Conservation (phyloP, 2,329 filamentous ascomycete genomes). For the Myriangium duriaei region DNA sequence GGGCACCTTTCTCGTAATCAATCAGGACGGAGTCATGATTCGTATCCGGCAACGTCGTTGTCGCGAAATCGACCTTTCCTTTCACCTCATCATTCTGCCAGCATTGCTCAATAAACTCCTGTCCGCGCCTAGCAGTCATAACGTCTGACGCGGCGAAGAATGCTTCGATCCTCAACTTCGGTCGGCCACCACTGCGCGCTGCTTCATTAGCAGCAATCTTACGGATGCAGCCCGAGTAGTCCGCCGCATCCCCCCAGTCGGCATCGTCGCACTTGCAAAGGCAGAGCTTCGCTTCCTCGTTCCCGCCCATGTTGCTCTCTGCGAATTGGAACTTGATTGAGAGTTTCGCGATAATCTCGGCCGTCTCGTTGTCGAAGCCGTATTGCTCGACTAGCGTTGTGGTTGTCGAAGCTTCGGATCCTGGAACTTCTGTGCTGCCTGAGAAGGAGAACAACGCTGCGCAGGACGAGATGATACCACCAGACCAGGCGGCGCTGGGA, state of each 20-base stretch:
- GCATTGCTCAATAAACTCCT: slow-evolving; percentile 31
- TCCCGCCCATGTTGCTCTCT: slow-evolving; percentile 23
- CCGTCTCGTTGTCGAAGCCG: slow-evolving; percentile 17
- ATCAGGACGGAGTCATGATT: slow-evolving; percentile 27
- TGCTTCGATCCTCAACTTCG: slow-evolving; percentile 20
- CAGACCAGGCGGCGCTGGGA: slow-evolving; percentile 21
- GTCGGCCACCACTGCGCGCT: not conserved
- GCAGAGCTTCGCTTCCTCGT: slow-evolving; percentile 28
- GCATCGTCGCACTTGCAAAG: slow-evolving; percentile 21
- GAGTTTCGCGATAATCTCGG: slow-evolving; percentile 14
- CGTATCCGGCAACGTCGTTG: slow-evolving; percentile 19
- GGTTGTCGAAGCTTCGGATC: slow-evolving; percentile 5
- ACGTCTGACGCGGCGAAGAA: slow-evolving; percentile 30
- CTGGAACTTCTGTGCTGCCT: not conserved
- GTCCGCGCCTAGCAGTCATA: slow-evolving; percentile 31
- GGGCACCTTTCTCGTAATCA: slow-evolving; percentile 4
- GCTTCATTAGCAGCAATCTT: slow-evolving; percentile 11
- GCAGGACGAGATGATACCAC: slow-evolving; percentile 17
- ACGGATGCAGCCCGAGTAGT: slow-evolving; percentile 22
- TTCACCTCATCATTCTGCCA: slow-evolving; percentile 23
- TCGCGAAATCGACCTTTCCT: slow-evolving; percentile 24
- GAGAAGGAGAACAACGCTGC: slow-evolving; percentile 13
- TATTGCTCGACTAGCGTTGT: slow-evolving; percentile 16
- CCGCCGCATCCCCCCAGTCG: slow-evolving; percentile 24
- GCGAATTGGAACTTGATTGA: slow-evolving; percentile 16